Conservation (phyloP, 2,329 filamentous ascomycete genomes). For the Scedosporium aurantiacum region DNA sequence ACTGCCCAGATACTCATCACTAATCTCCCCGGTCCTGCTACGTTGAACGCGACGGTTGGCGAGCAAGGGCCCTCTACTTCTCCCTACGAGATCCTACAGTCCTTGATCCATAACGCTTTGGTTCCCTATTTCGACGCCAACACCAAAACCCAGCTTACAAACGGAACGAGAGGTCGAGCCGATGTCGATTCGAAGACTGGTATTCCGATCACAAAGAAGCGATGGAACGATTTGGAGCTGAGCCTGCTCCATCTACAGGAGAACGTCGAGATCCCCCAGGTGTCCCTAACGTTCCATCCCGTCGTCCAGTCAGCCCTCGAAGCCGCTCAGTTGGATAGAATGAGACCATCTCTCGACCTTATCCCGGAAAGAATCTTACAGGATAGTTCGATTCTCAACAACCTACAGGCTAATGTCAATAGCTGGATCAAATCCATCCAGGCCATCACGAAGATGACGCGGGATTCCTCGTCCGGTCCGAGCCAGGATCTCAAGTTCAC, state of each 20-base stretch:
- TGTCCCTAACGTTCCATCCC: slow-evolving; percentile 78
- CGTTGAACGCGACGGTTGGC: slow-evolving; percentile 52
- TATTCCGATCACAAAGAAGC: slow-evolving; percentile 94
- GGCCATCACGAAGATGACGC: slow-evolving; percentile 85
- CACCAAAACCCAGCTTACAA: slow-evolving; percentile 62
- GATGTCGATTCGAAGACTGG: slow-evolving; percentile 89
- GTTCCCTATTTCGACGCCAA: slow-evolving; percentile 97
- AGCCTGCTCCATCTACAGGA: slow-evolving; percentile 87
- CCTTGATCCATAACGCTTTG: slow-evolving; percentile 80
- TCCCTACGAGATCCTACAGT: slow-evolving; percentile 86
- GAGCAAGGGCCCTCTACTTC: slow-evolving; percentile 65
- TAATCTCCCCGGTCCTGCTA: slow-evolving; percentile 75
- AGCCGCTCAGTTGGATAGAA: slow-evolving; percentile 55
- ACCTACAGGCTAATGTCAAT: slow-evolving; percentile 85
- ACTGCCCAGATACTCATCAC: slow-evolving; percentile 84
- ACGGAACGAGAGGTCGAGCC: slow-evolving; percentile 58
- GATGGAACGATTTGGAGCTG: slow-evolving; percentile 85
- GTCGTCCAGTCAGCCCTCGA: slow-evolving; percentile 79
- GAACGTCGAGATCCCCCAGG: slow-evolving; percentile 93
- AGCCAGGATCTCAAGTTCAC: slow-evolving; percentile 44
- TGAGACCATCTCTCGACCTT: slow-evolving; percentile 64
- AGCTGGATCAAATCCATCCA: slow-evolving; percentile 99
- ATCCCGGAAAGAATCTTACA: slow-evolving; percentile 67
- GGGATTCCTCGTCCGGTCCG: slow-evolving; percentile 60
- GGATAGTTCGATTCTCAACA: slow-evolving; percentile 88